phyloP scores from a whole-genome alignment of 371 early-diverging fungal genomes.

The Syncephalastrum racemosum region DNA sequence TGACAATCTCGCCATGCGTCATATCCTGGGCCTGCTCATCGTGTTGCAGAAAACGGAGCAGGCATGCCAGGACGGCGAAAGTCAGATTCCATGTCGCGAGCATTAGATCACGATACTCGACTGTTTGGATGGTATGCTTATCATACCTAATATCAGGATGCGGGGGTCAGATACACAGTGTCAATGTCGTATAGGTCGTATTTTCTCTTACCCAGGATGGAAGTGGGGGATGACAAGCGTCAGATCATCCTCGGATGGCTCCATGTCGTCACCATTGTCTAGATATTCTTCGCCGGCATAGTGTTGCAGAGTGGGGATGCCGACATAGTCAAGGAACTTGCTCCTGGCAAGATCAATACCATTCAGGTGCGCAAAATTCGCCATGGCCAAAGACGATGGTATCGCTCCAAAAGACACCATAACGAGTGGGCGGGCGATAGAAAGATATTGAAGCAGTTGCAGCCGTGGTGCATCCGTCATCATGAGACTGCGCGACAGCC shows the following conservation, averaged over 20 bases:
- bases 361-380: neutral
- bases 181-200: no score
- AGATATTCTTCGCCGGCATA: neutral
- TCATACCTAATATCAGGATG: no score
- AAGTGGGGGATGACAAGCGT: constrained; percentile 9
- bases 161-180: no score
- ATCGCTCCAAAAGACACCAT: neutral
- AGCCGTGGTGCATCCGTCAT: neutral
- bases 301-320: neutral
- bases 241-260: neutral
- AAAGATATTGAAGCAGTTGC: neutral
- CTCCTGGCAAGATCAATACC: neutral
- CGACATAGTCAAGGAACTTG: constrained; percentile 2
- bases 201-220: constrained; percentile 1
- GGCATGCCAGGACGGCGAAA: no score
- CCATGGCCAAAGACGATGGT: neutral
- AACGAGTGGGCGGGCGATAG: neutral
- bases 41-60: no score
- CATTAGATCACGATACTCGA: no score
- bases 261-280: no score
- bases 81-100: no score
- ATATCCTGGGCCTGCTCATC: no score
- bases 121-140: no score
- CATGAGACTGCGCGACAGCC: neutral
- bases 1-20: no score